Base-by-base conservation (phyloP, 345 rosid species). In the Moricandia arvensis region DNA sequence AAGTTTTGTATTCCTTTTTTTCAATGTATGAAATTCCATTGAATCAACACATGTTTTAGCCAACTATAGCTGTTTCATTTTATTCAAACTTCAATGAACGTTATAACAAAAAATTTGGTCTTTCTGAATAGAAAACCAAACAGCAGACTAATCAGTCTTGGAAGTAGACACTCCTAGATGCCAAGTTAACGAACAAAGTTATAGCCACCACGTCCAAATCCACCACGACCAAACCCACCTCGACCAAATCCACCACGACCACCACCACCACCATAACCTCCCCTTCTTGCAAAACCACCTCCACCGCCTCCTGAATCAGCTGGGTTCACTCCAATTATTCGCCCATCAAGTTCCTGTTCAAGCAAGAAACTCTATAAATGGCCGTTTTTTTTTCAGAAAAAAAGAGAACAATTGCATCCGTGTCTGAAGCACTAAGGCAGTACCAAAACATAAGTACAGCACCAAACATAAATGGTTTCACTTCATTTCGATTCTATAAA, bases 271-370 rank as follows among this genome's bases (percentile, higher is more conserved):
- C 77, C 81, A 38, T 8, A 78, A 13, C 77, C 81, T 37, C 77
- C 81, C 59, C 77, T 71, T 73, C 77, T 67, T 16, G 66, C 41
- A 68, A 59, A 45, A 51, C 80, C 68, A 66, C 81, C 69, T 17
- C 76, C 75, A n/a, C 80, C 41, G 12, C 80, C 68, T 78, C 77
- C 76, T 45, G 76, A 59, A 66, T n/a, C 73, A 59, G 81, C 72
- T 17, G 37, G 24, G 8, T 59, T 37, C 63, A 78, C 81, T 66
- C 73, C 33, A 72, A 78, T 66, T 17, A 45, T 59, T 47, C 29
- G 7, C 34, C 81, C 77, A 49, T 72, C 81, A 72, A 78, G 58
- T 34, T 66, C 73, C 81, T 72, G 62, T 37, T 57, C 21, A 34
- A 47, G 64, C 18, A 66, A 9, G 51, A 66, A 59, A 47, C 49